Base-by-base conservation (phyloP, 2,329 filamentous ascomycete species). In the Chaetomium globosum region DNA sequence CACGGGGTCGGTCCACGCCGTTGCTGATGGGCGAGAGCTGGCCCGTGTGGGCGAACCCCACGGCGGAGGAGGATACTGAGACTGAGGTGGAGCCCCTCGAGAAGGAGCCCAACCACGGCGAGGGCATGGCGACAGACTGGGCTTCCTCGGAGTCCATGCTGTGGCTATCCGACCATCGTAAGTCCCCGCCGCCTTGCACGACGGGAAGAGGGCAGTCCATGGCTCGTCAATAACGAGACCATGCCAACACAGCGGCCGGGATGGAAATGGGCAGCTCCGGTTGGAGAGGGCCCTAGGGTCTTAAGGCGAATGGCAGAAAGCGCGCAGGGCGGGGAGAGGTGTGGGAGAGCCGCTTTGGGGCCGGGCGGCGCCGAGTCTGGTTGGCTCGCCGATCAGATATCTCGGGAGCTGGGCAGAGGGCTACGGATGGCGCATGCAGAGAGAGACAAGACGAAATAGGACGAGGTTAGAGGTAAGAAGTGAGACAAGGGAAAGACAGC, bases 11-110 rank as follows among this genome's bases (percentile, higher is more conserved):
- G 51, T 84, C 81, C 73, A 83, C 77, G 67, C 78, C 80, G 65
- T 80, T 80, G 74, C 83, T 85, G 70, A 82, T 77, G 49, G 83
- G 83, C 46, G 84, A 86, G 63, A 85, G 74, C 69, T 84, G 83
- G 52, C 81, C 80, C 13, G 78, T 77, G 43, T 78, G 79, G 30
- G 71, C 67, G 31, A 74, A 71, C 57, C 72, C 73, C 39, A 70
- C 65, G 58, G 71, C 67, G 10, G 73, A 73, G 21, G 64, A 65
- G 12, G 73, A 69, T 39, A 74, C 72, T 21, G 77, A 77, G 21
- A 77, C 73, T 6, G 77, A 75, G 46, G 66, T 59, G 49, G 72
- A 73, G 64, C 69, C 70, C 23, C 71, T 63, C 52, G 73, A 71
- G 55, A 75, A 39, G 12, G 71, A 67, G 12, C 70, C 65, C 65